Conservation (phyloP, 164 flowering plant genomes). For the Nymphaea colorata region DNA sequence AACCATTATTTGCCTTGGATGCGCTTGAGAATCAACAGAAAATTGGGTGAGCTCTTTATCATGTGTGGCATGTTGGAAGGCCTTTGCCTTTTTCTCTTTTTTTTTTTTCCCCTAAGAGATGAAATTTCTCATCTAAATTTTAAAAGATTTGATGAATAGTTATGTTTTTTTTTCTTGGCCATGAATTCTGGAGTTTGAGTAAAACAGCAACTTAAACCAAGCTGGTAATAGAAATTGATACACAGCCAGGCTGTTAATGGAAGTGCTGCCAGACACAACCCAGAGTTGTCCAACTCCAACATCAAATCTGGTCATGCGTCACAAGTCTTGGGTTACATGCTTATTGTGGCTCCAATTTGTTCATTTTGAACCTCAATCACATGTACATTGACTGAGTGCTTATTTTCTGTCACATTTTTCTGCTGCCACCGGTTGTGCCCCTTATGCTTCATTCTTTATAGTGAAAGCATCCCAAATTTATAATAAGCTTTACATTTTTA, state of each 20-base stretch:
- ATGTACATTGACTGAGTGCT: neutral
- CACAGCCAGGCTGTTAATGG: neutral
- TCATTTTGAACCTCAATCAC: neutral
- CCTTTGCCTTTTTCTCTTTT: neutral
- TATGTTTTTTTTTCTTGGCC: neutral
- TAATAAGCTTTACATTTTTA: neutral
- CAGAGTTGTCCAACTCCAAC: no score
- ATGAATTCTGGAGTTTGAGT: neutral
- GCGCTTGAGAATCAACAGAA: neutral
- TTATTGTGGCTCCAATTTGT: neutral
- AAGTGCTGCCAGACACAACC: neutral
- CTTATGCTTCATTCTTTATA: neutral
- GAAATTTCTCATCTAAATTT: neutral
- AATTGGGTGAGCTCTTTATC: no score
- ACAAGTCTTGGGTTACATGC: no score
- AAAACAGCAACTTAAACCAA: neutral
- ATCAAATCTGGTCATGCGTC: no score
- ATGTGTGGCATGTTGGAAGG: neutral
- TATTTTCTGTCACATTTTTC: neutral
- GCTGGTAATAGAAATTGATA: neutral
- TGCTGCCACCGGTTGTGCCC: neutral
- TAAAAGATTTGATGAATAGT: neutral
- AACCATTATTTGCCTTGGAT: neutral
- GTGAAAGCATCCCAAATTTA: neutral
- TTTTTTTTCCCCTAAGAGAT: neutral